Percentiles rank a stretch among this genome's conserved stretches.
These are phyloP conservation scores for Russula earlei DNA, from an alignment of 768 basidiomycete species.

Conservation along the genomic window DNA sequence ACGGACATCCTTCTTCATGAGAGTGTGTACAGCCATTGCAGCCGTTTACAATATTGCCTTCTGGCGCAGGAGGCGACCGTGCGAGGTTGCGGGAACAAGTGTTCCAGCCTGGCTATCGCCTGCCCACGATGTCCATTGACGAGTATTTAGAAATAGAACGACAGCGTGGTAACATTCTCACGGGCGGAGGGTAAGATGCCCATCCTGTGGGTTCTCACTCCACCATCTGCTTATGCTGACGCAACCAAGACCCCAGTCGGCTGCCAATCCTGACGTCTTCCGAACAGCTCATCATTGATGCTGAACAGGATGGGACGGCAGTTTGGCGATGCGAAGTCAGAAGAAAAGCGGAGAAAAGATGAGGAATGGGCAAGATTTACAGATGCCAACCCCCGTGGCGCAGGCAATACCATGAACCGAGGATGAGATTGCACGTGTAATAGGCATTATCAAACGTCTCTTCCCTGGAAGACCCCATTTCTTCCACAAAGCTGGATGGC, in stretches of 20 bases:
- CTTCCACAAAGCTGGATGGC: neutral
- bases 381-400: conserved; percentile 77
- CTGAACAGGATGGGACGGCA: conserved; percentile 75
- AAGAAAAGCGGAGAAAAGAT: conserved; percentile 73
- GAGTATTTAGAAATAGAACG: conserved; percentile 86
- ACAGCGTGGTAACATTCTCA: conserved; percentile 76
- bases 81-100: conserved; percentile 68
- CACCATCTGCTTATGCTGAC: neutral
- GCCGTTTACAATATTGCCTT: conserved; percentile 88
- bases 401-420: conserved; percentile 96
- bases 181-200: conserved; percentile 69
- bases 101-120: conserved; percentile 70
- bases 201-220: neutral
- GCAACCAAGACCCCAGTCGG: conserved; percentile 14
- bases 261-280: conserved; percentile 58
- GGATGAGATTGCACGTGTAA: conserved; percentile 39
- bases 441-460: conserved; percentile 7
- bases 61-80: conserved; percentile 49
- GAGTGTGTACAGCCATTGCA: conserved; percentile 54
- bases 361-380: conserved; percentile 89
- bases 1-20: neutral
- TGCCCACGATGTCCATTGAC: conserved; percentile 95
- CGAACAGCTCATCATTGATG: conserved; percentile 67
- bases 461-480: neutral
- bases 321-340: conserved; percentile 58